These are phyloP conservation scores for Aspergillus udagawae DNA, from an alignment of 2,329 filamentous ascomycete genomes.

Conservation along the genomic window DNA sequence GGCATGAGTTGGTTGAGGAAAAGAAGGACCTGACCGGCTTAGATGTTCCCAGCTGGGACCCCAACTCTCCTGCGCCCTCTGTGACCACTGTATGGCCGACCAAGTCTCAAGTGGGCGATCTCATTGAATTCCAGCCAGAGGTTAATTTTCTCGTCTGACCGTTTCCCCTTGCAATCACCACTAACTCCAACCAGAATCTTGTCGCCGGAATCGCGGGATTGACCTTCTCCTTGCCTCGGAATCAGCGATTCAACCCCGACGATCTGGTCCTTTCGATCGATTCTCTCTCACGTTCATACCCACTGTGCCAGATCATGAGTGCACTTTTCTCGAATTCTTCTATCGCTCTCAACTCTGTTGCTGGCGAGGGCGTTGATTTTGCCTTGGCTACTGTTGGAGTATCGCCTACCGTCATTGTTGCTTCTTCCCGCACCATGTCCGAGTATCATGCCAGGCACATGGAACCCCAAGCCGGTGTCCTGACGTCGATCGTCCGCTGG, in stretches of 20 bases:
- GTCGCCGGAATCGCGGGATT: slow-evolving; percentile 79
- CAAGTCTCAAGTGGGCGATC: slow-evolving; percentile 53
- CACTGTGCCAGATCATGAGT: slow-evolving; percentile 72
- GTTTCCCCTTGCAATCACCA: not conserved
- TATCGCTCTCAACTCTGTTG: slow-evolving; percentile 83
- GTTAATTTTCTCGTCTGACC: slow-evolving; percentile 33
- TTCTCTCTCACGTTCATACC: slow-evolving; percentile 72
- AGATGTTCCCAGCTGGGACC: slow-evolving; percentile 62
- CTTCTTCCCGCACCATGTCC: slow-evolving; percentile 68
- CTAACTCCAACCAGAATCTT: slow-evolving; percentile 58
- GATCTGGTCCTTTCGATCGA: slow-evolving; percentile 86
- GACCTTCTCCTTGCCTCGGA: slow-evolving; percentile 68
- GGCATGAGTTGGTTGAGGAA: slow-evolving; percentile 83
- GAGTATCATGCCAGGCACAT: slow-evolving; percentile 62
- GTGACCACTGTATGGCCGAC: slow-evolving; percentile 41
- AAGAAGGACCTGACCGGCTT: slow-evolving; percentile 54
- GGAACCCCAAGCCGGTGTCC: slow-evolving; percentile 55
- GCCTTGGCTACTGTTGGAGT: slow-evolving; percentile 68
- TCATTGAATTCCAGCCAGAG: slow-evolving; percentile 75
- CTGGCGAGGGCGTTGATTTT: slow-evolving; percentile 68
- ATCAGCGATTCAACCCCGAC: slow-evolving; percentile 66
- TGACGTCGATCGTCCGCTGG: slow-evolving; percentile 67
- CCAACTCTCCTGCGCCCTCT: slow-evolving; percentile 46
- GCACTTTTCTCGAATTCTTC: slow-evolving; percentile 83
- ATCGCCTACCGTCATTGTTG: slow-evolving; percentile 76